These are phyloP conservation scores for Cystobasidiaceae sp. DNA, from an alignment of 1,284 basidiomycete species.

Conservation along the genomic window DNA sequence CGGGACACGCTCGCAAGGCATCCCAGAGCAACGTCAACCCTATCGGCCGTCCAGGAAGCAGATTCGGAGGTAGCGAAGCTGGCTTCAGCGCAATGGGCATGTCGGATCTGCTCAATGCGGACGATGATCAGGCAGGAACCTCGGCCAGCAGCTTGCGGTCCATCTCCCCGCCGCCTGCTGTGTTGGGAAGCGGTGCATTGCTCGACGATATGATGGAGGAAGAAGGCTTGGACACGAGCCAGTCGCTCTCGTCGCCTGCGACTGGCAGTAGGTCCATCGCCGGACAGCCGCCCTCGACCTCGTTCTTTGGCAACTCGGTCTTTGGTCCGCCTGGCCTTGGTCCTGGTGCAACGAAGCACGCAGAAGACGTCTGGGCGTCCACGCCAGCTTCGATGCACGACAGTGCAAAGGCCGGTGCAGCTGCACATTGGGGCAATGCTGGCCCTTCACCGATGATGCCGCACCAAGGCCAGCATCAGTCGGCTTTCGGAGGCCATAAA, in stretches of 20 bases:
- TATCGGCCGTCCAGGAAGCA: constrained; percentile 11
- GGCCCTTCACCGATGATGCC: background rate
- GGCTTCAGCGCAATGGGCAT: constrained; percentile 21
- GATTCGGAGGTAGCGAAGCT: constrained; percentile 2
- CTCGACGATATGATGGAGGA: constrained; percentile 32
- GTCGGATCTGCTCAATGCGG: constrained; percentile 26
- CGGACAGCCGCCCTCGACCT: background rate
- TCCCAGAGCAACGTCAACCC: constrained; percentile 17
- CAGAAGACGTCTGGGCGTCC: constrained; percentile 21
- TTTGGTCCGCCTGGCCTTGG: constrained; percentile 5
- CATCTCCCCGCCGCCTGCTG: constrained; percentile 29
- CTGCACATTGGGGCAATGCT: background rate
- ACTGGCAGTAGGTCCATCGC: background rate
- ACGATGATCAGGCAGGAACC: constrained; percentile 23
- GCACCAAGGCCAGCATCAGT: background rate
- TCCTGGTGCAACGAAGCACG: constrained; percentile 20
- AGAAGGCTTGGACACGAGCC: constrained; percentile 12
- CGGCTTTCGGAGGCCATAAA: background rate
- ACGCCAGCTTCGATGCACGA: constrained; percentile 22
- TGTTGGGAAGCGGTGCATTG: constrained; percentile 27
- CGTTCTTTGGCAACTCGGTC: constrained; percentile 15
- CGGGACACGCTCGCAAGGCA: constrained; percentile 8
- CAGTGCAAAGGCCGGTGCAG: background rate
- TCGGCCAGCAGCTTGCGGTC: constrained; percentile 31
- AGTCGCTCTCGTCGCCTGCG: background rate